Evolutionary conservation across 1,284 basidiomycete species (phyloP).

Genomic region (Pseudozyma sp.): DNA sequence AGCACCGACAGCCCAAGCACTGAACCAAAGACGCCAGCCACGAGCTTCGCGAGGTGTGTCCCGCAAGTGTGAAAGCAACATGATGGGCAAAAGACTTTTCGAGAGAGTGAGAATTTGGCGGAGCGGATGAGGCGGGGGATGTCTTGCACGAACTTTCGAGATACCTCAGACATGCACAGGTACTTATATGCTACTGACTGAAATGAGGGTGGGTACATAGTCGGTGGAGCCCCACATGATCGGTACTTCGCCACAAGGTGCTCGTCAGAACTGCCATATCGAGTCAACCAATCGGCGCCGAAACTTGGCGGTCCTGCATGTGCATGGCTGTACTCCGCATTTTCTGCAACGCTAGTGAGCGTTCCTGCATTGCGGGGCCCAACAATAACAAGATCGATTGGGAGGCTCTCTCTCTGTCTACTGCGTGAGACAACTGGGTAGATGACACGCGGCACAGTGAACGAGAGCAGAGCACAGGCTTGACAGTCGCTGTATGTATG

Average conservation of each 20-base stretch:
- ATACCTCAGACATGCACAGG: neutral
- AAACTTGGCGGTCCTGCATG: neutral
- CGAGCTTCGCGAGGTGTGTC: constrained; percentile 46
- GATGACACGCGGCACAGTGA: too few relatives aligned
- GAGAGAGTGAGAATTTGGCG: neutral
- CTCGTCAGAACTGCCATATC: neutral
- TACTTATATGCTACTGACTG: constrained; percentile 6
- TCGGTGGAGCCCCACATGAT: constrained; percentile 18
- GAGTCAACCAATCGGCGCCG: neutral
- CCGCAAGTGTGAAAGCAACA: constrained; percentile 44
- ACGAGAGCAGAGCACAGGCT: too few relatives aligned
- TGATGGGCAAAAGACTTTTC: neutral
- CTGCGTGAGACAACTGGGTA: neutral
- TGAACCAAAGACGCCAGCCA: constrained; percentile 47
- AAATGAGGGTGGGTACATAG: neutral
- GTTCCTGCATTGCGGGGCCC: constrained; percentile 10
- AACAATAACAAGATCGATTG: neutral
- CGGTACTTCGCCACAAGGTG: neutral
- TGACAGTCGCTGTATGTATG: too few relatives aligned
- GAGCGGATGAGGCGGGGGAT: neutral
- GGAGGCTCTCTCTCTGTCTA: neutral
- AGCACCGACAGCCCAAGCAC: constrained; percentile 44
- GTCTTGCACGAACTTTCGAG: neutral
- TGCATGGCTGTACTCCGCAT: neutral
- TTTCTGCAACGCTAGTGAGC: neutral